phyloP scores from a whole-genome alignment of 257 asterid species.

The Forsythia viridissima region DNA sequence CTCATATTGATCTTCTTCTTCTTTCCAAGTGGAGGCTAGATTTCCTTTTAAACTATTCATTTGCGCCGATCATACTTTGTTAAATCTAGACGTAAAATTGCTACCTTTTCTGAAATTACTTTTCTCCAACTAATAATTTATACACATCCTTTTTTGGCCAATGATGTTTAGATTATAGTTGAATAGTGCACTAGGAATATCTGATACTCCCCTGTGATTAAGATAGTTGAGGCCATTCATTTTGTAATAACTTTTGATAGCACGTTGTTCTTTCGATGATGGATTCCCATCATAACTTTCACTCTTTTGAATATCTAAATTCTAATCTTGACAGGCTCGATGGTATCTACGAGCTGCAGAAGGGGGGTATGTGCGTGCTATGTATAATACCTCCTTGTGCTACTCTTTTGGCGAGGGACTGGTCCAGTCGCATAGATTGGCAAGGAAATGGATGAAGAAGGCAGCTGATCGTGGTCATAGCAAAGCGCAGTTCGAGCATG shows the following conservation, averaged over 20 bases:
- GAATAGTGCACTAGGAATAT: not conserved
- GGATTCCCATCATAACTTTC: not conserved
- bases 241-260: not conserved
- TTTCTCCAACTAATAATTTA: not conserved
- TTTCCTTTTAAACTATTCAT: not conserved
- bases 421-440: conserved; percentile 53
- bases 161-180: not conserved
- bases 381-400: conserved; percentile 87
- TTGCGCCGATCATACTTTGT: not conserved
- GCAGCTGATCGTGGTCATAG: conserved; percentile 94
- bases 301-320: conserved; percentile 11
- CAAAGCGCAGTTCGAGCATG: conserved; percentile 93
- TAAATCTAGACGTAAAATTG: not conserved
- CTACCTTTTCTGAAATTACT: not conserved
- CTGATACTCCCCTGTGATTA: not conserved
- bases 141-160: not conserved
- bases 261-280: not conserved
- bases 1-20: not conserved
- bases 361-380: conserved; percentile 94
- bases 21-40: not conserved
- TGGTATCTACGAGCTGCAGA: conserved; percentile 88
- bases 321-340: conserved; percentile 53
- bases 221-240: not conserved
- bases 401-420: conserved; percentile 81
- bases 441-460: conserved; percentile 93